Conservation (phyloP, 78 protist species). For the Chrysochromulina parva region DNA sequence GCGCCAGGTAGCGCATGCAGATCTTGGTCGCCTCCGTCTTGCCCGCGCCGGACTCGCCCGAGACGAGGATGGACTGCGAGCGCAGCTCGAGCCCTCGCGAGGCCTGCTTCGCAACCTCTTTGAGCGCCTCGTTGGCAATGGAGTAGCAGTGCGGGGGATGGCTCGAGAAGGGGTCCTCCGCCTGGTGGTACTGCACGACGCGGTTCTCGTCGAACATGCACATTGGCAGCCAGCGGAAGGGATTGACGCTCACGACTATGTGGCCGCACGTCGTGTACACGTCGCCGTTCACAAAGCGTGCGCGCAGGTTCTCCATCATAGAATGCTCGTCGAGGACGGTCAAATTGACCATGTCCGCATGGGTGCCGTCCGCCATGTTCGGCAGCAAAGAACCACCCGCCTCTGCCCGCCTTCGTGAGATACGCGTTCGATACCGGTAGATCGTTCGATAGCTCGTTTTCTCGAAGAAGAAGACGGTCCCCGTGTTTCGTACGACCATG, state of each 20-base stretch:
- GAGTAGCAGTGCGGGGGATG: background rate
- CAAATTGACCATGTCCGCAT: background rate
- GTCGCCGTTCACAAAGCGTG: background rate
- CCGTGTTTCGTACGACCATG: too few species aligned
- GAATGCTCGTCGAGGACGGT: background rate
- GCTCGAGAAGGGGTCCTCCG: background rate
- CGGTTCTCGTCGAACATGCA: background rate
- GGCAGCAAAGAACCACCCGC: too few species aligned
- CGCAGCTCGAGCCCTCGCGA: background rate
- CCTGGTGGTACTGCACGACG: background rate
- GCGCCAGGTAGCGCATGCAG: constrained; percentile 71
- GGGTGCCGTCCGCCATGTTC: background rate
- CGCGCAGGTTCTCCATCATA: background rate
- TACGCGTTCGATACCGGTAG: too few species aligned
- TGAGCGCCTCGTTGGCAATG: background rate
- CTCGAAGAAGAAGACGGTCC: too few species aligned
- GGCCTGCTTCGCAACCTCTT: background rate
- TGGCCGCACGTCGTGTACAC: background rate
- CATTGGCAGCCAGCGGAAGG: background rate
- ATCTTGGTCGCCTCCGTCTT: constrained; percentile 89
- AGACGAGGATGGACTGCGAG: constrained; percentile 30
- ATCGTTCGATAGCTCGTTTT: too few species aligned
- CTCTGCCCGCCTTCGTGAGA: too few species aligned
- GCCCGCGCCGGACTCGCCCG: constrained; percentile 94
- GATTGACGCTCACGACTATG: background rate